phyloP scores from a whole-genome alignment of 208 protist genomes.

The Vickermania spadyakhi region DNA sequence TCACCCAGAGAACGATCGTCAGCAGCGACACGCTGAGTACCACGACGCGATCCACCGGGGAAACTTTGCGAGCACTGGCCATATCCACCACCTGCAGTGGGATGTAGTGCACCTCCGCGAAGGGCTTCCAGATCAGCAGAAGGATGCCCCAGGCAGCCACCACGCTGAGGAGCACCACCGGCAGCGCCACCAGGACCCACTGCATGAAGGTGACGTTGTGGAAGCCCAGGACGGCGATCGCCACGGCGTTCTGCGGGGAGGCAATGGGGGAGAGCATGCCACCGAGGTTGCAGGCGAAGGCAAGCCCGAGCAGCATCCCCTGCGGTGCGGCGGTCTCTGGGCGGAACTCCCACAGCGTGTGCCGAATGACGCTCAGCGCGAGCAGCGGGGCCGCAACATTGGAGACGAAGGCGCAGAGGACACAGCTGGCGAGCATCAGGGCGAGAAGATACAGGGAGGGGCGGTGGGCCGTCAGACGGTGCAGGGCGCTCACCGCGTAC shows the following conservation, averaged over 20 bases:
- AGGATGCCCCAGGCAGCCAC: conserved; percentile 65
- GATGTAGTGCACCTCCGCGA: conserved; percentile 74
- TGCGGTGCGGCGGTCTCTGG: conserved; percentile 69
- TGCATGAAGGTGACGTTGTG: conserved; percentile 72
- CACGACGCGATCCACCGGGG: conserved; percentile 33
- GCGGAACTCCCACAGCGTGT: conserved; percentile 83
- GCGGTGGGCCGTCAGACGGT: conserved; percentile 61
- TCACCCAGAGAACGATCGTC: conserved; percentile 82
- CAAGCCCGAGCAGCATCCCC: conserved; percentile 86
- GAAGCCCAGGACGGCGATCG: conserved; percentile 68
- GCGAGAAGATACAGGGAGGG: conserved; percentile 81
- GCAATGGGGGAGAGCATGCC: conserved; percentile 93
- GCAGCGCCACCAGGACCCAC: conserved; percentile 80
- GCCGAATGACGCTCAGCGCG: conserved; percentile 79
- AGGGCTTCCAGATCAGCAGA: conserved; percentile 83
- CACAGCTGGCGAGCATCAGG: conserved; percentile 79
- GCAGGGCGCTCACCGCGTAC: conserved; percentile 66
- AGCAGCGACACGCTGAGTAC: conserved; percentile 61
- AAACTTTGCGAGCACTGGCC: conserved; percentile 34
- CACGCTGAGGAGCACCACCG: conserved; percentile 60
- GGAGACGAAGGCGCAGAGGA: conserved; percentile 85
- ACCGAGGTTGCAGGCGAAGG: conserved; percentile 92
- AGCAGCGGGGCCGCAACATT: conserved; percentile 89
- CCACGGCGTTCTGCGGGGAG: conserved; percentile 91
- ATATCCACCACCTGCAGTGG: conserved; percentile 76